Conservation (phyloP, 2,329 filamentous ascomycete species). For the Ophiocordyceps sinensis region DNA sequence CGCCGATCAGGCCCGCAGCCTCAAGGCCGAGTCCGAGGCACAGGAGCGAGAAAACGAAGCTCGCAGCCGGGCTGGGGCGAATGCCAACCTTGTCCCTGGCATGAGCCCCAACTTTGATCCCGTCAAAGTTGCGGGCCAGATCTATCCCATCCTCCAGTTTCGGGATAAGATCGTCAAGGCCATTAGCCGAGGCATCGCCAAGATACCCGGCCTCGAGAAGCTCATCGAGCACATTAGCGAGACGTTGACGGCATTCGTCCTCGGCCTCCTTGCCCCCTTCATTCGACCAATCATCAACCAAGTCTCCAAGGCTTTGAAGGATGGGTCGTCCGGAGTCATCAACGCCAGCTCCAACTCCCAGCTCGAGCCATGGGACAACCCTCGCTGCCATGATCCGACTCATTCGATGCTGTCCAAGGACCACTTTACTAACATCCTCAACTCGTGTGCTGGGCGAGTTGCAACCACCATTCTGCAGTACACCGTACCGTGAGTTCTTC, state of each 20-base stretch:
- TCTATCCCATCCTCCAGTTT: constrained; percentile 91
- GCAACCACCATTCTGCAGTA: constrained; percentile 71
- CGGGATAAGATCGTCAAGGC: constrained; percentile 84
- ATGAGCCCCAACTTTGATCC: constrained; percentile 68
- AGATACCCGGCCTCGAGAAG: constrained; percentile 79
- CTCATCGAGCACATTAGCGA: constrained; percentile 92
- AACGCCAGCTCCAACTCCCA: constrained; percentile 58
- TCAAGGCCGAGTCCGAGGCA: constrained; percentile 45
- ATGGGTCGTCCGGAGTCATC: constrained; percentile 62
- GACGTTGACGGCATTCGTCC: constrained; percentile 78
- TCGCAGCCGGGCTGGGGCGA: constrained; percentile 23
- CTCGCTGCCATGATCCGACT: constrained; percentile 61
- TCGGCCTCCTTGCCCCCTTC: constrained; percentile 83
- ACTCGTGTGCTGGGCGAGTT: constrained; percentile 61
- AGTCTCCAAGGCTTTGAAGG: constrained; percentile 72
- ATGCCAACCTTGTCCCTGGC: constrained; percentile 50
- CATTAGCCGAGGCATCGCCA: constrained; percentile 74
- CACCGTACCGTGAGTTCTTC: constrained; percentile 51
- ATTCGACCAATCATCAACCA: constrained; percentile 81
- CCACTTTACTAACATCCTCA: constrained; percentile 68
- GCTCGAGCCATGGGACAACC: constrained; percentile 67
- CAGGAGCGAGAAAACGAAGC: constrained; percentile 45
- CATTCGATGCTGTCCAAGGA: constrained; percentile 77
- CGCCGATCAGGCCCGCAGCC: constrained; percentile 47
- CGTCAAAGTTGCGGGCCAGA: constrained; percentile 60